A percentile compares a stretch with the other conserved stretches of the same genome.
phyloP scores from a whole-genome alignment of 306 rosid species.

The Prinsepia uniflora region DNA sequence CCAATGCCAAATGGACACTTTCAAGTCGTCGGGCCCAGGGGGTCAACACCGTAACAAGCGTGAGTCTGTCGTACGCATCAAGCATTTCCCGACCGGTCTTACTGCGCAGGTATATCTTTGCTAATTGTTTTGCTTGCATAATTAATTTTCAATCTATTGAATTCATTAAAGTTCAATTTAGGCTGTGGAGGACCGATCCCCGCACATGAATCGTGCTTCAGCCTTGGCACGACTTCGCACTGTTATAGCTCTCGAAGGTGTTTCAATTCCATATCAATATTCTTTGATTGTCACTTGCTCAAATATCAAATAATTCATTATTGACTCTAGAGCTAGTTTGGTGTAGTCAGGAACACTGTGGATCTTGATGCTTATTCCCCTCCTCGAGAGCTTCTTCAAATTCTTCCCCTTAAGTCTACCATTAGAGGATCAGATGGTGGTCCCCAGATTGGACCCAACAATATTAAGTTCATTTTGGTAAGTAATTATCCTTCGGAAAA shows the following conservation, averaged over 20 bases:
- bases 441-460: conserved; percentile 78
- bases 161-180: neutral
- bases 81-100: conserved; percentile 81
- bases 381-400: conserved; percentile 72
- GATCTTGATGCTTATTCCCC: conserved; percentile 67
- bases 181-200: conserved; percentile 92
- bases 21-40: conserved; percentile 79
- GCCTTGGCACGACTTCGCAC: conserved; percentile 80
- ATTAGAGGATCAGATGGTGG: conserved; percentile 72
- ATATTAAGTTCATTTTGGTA: conserved; percentile 54
- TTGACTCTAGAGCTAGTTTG: neutral
- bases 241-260: conserved; percentile 60
- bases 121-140: neutral
- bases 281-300: neutral
- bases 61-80: conserved; percentile 81
- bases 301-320: neutral
- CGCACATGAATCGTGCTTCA: conserved; percentile 81
- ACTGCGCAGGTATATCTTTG: conserved; percentile 46
- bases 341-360: conserved; percentile 57
- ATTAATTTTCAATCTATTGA: neutral
- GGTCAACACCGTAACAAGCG: conserved; percentile 98
- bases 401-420: conserved; percentile 75
- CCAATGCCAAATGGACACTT: conserved; percentile 75
- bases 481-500: neutral
- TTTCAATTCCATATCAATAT: neutral